Percentiles rank a stretch among this genome's conserved stretches.
These are phyloP conservation scores for Botrytis hyacinthi DNA, from an alignment of 2,329 filamentous ascomycete species.

Conservation along the genomic window DNA sequence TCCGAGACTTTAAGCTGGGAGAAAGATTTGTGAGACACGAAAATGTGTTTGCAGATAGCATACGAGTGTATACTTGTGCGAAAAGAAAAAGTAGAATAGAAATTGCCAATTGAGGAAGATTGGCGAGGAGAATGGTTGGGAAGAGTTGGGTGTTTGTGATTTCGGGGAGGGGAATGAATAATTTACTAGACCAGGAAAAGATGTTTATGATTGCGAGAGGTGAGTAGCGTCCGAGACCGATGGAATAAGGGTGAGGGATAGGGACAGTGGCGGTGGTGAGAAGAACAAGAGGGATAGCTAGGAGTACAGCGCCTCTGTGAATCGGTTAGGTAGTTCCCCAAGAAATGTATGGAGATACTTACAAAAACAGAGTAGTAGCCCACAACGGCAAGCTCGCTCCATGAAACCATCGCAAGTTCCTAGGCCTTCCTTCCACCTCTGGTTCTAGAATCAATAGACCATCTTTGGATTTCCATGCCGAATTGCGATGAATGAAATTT, in stretches of 20 bases:
- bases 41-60: slow-evolving; percentile 48
- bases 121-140: slow-evolving; percentile 42
- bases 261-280: slow-evolving; percentile 17
- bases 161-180: neutral
- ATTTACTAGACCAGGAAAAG: slow-evolving; percentile 12
- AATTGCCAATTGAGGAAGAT: slow-evolving; percentile 48
- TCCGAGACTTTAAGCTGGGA: neutral
- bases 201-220: neutral
- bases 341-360: neutral
- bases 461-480: slow-evolving; percentile 25
- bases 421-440: neutral
- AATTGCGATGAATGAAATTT: slow-evolving; percentile 31
- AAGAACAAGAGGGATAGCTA: slow-evolving; percentile 4
- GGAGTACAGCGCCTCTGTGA: neutral
- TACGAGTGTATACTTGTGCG: slow-evolving; percentile 47
- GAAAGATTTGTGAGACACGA: neutral
- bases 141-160: slow-evolving; percentile 22
- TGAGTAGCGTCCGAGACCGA: neutral
- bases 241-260: neutral
- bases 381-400: slow-evolving; percentile 23
- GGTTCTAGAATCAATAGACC: slow-evolving; percentile 5
- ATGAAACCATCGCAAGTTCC: slow-evolving; percentile 26
- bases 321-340: neutral
- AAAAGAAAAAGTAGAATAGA: slow-evolving; percentile 47
- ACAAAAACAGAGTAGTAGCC: slow-evolving; percentile 24